Conservation (phyloP, 495 filamentous ascomycete genomes). For the Lepidopterella palustris region DNA sequence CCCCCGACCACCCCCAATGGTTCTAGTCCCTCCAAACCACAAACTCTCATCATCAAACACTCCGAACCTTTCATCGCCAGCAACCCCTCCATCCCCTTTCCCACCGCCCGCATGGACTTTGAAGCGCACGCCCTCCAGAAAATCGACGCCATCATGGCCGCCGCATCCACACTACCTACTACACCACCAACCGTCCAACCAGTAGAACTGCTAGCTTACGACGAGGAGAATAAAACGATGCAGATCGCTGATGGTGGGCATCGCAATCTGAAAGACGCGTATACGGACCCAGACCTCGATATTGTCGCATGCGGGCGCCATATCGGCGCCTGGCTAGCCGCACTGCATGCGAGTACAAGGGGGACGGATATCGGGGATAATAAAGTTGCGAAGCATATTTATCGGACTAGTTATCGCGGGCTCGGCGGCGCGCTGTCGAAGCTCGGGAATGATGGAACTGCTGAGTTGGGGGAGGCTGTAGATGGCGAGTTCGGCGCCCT, state of each 20-base stretch:
- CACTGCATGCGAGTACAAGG: constrained; percentile 11
- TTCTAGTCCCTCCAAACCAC: no score
- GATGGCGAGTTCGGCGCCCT: constrained; percentile 28
- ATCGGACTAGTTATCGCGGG: constrained; percentile 28
- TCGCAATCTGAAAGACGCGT: constrained; percentile 32
- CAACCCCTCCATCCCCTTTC: constrained; percentile 23
- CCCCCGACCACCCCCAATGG: constrained; percentile 1
- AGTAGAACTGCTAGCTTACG: constrained; percentile 20
- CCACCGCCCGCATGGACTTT: constrained; percentile 33
- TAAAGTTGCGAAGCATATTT: constrained; percentile 26
- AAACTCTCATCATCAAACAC: constrained; percentile 34
- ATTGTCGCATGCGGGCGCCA: constrained; percentile 19
- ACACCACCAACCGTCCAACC: constrained; percentile 5
- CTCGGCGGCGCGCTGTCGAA: constrained; percentile 22
- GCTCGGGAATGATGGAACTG: constrained; percentile 21
- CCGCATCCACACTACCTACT: neutral
- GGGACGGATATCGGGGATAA: constrained; percentile 25
- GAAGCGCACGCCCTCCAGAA: constrained; percentile 27
- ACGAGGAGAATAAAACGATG: constrained; percentile 26
- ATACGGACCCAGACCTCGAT: constrained; percentile 26
- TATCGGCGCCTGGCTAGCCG: constrained; percentile 30
- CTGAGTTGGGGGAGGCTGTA: constrained; percentile 5
- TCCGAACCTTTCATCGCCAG: constrained; percentile 32
- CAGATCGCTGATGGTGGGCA: constrained; percentile 29
- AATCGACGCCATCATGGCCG: constrained; percentile 11